These are phyloP conservation scores for Trebouxia sp. DNA, from an alignment of 139 green algal genomes.

Conservation along the genomic window DNA sequence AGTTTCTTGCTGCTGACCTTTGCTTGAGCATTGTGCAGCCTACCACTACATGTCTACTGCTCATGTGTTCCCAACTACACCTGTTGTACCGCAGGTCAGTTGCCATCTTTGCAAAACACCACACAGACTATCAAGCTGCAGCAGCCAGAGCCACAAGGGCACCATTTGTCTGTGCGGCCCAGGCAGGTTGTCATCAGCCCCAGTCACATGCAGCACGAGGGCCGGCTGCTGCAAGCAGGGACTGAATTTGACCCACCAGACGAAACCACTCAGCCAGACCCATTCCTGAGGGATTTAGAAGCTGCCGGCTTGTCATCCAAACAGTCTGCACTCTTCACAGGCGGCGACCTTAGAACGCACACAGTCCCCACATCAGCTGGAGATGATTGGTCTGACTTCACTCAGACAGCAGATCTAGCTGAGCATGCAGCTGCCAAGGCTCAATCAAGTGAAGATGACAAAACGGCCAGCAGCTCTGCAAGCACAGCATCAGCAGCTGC, in stretches of 20 bases:
- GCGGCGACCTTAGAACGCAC: background rate
- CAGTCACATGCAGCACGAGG: background rate
- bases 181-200: background rate
- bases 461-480: background rate
- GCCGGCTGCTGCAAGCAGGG: background rate
- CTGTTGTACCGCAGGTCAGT: background rate
- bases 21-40: background rate
- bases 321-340: background rate
- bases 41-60: background rate
- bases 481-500: background rate
- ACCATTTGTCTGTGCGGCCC: background rate
- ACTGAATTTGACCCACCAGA: too few relatives aligned
- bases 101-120: background rate
- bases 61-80: too few relatives aligned
- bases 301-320: background rate
- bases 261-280: background rate
- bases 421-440: background rate
- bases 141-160: background rate
- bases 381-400: background rate
- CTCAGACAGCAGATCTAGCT: background rate
- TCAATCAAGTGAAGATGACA: background rate
- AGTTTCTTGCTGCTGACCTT: too few relatives aligned
- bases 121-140: slow-evolving; percentile 13
- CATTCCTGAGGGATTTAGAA: background rate
- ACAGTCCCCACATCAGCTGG: background rate